phyloP scores from a whole-genome alignment of 768 basidiomycete species.

The Rhodosporidiobolus sp. region DNA sequence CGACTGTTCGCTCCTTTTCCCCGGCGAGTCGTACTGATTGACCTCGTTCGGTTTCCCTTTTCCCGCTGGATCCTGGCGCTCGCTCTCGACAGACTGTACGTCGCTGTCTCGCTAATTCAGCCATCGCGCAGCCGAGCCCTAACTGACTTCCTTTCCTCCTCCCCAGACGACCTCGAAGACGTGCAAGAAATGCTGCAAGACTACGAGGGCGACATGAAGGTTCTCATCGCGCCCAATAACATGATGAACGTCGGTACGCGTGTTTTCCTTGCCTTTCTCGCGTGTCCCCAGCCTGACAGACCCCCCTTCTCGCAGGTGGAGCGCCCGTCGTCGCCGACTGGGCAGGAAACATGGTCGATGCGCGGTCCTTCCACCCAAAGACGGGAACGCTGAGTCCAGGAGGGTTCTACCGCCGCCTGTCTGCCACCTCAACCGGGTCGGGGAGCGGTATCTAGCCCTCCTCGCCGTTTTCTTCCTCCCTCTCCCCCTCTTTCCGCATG shows the following conservation, averaged over 20 bases:
- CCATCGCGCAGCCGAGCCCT: neutral
- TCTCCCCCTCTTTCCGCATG: neutral
- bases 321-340: neutral
- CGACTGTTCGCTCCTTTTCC: too few relatives aligned
- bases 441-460: neutral
- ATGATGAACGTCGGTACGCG: neutral
- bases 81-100: too few relatives aligned
- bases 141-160: neutral
- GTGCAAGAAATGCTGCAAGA: conserved; percentile 2
- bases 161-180: neutral
- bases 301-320: neutral
- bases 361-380: neutral
- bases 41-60: too few relatives aligned
- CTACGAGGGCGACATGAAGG: neutral
- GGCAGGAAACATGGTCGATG: neutral
- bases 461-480: neutral
- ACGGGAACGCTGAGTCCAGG: neutral
- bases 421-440: neutral
- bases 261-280: too few relatives aligned
- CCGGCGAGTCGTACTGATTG: neutral
- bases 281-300: too few relatives aligned
- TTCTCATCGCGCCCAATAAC: neutral
- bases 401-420: neutral
- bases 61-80: neutral
- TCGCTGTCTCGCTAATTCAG: too few relatives aligned